A percentile compares a stretch with the other conserved stretches of the same genome.
These are phyloP conservation scores for Beauveria bassiana DNA, from an alignment of 2,329 filamentous ascomycete genomes.

Conservation along the genomic window DNA sequence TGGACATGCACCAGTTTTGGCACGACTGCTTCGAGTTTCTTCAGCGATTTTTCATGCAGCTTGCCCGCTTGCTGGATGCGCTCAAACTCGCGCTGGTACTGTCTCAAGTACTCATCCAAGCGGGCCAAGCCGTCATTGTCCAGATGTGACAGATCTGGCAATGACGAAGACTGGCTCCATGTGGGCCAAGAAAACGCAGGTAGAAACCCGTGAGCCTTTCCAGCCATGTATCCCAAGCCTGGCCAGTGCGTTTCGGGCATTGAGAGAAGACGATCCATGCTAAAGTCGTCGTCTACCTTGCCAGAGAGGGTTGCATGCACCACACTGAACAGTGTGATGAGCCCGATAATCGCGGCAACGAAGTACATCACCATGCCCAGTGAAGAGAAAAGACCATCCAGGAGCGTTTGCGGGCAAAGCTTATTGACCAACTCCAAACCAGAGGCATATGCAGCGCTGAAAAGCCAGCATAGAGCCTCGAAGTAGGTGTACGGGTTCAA, in stretches of 20 bases:
- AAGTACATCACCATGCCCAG: constrained; percentile 3
- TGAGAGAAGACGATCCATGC: constrained; percentile 1
- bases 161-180: neutral
- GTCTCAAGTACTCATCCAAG: constrained; percentile 18
- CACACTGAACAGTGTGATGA: constrained; percentile 5
- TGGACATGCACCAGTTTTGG: constrained; percentile 51
- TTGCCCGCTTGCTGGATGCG: constrained; percentile 22
- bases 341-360: neutral
- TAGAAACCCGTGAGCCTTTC: constrained; percentile 14
- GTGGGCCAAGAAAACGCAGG: constrained; percentile 7
- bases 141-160: constrained; percentile 8
- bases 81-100: constrained; percentile 24
- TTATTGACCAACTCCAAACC: constrained; percentile 13
- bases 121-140: constrained; percentile 15
- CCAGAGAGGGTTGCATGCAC: constrained; percentile 4
- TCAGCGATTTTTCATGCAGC: constrained; percentile 30
- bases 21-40: constrained; percentile 40
- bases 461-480: constrained; percentile 18
- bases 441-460: constrained; percentile 17
- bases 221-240: constrained; percentile 11
- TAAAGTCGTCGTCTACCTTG: constrained; percentile 7
- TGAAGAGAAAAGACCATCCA: constrained; percentile 12
- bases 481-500: constrained; percentile 26
- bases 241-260: constrained; percentile 13
- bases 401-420: constrained; percentile 9